Conservation (phyloP, 305 asterid species). For the Plantago lanceolata region DNA sequence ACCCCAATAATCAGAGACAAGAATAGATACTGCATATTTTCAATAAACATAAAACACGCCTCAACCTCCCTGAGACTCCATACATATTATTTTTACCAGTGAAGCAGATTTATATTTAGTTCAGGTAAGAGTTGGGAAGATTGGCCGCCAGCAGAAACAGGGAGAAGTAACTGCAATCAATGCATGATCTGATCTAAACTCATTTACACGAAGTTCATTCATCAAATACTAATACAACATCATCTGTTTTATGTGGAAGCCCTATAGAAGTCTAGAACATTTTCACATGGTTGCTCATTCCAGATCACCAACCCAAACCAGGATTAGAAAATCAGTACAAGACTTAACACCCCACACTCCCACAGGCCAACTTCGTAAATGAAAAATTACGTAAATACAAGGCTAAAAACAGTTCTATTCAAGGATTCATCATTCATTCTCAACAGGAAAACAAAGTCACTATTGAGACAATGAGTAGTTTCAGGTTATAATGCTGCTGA, state of each 20-base stretch:
- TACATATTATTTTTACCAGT: slow-evolving; percentile 5
- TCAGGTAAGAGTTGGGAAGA: slow-evolving; percentile 1
- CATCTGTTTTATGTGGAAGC: not conserved
- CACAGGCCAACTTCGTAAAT: too few species aligned
- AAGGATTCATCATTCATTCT: too few species aligned
- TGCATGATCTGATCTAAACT: slow-evolving; percentile 13
- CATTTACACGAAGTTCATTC: not conserved
- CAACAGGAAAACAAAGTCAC: too few species aligned
- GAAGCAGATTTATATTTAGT: not conserved
- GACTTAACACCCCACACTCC: too few species aligned
- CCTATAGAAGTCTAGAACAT: not conserved
- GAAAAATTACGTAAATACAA: too few species aligned
- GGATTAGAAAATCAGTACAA: too few species aligned
- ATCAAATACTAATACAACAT: not conserved
- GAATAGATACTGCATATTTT: not conserved
- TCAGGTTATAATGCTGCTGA: too few species aligned
- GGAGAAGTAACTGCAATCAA: not conserved
- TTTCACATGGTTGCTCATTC: too few species aligned
- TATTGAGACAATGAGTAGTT: too few species aligned
- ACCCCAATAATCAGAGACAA: slow-evolving; percentile 22
- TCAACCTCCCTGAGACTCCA: slow-evolving; percentile 8
- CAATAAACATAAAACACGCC: slow-evolving; percentile 12
- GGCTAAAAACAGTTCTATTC: too few species aligned
- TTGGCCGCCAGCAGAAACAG: not conserved
- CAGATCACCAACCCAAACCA: too few species aligned